Conservation (phyloP, 2,329 filamentous ascomycete genomes). For the Colletotrichum camelliae region DNA sequence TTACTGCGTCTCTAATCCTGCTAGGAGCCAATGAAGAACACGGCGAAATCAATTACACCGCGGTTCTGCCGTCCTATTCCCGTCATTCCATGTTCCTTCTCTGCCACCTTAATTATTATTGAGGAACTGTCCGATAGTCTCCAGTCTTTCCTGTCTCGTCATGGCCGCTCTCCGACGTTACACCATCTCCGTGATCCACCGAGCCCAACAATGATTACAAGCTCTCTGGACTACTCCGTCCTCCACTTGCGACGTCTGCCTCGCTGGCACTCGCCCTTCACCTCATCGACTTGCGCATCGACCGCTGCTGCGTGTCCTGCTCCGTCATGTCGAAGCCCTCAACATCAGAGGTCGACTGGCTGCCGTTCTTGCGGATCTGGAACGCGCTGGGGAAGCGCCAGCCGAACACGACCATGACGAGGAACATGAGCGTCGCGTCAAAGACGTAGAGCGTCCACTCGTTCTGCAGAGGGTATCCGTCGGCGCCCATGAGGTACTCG, state of each 20-base stretch:
- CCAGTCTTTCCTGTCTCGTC: not conserved
- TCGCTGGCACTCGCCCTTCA: not conserved
- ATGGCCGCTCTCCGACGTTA: not conserved
- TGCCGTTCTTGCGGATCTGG: constrained; percentile 8
- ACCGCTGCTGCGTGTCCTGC: not conserved
- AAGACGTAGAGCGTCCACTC: constrained; percentile 67
- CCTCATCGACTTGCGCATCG: constrained; percentile 9
- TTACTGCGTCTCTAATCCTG: not conserved
- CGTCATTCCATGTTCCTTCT: not conserved
- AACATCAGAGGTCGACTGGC: constrained; percentile 3
- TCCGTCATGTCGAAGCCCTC: constrained; percentile 10
- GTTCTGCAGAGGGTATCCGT: constrained; percentile 52
- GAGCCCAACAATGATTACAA: not conserved
- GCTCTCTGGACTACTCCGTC: not conserved
- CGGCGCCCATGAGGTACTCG: constrained; percentile 59
- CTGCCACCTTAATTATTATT: not conserved
- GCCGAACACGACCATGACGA: constrained; percentile 51
- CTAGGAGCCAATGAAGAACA: not conserved
- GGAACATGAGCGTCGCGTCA: constrained; percentile 57
- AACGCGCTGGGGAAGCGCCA: constrained; percentile 20
- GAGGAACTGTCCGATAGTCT: not conserved
- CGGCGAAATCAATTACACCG: not conserved
- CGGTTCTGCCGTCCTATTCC: not conserved
- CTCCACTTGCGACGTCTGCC: not conserved
- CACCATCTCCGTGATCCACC: not conserved